phyloP scores from a whole-genome alignment of 140 eudicot genomes.

The Stevia rebaudiana region DNA sequence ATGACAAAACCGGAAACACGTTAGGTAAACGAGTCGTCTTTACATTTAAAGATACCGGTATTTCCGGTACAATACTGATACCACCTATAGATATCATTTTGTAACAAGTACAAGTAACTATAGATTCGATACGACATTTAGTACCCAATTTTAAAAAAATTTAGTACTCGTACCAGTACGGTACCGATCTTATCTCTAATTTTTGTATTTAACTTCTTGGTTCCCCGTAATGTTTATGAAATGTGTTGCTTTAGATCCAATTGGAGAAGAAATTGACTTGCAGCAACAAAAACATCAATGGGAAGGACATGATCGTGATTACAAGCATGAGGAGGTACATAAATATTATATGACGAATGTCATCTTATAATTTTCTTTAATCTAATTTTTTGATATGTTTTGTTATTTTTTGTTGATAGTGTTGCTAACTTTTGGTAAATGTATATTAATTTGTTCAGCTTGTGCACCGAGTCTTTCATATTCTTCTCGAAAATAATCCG shows the following conservation, averaged over 20 bases:
- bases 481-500: slow-evolving; percentile 90
- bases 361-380: neutral
- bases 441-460: slow-evolving; percentile 43
- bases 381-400: neutral
- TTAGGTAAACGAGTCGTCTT: slow-evolving; percentile 35
- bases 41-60: too few species aligned
- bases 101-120: too few species aligned
- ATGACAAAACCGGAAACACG: slow-evolving; percentile 61
- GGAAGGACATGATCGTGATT: slow-evolving; percentile 41
- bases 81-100: too few species aligned
- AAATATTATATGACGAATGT: neutral
- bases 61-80: too few species aligned
- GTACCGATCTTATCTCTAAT: too few species aligned
- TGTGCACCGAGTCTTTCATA: slow-evolving; percentile 72
- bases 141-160: too few species aligned
- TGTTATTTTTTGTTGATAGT: slow-evolving; percentile 1
- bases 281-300: slow-evolving; percentile 41
- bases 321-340: slow-evolving; percentile 34
- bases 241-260: slow-evolving; percentile 24
- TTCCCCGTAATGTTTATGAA: too few species aligned
- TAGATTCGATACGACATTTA: too few species aligned
- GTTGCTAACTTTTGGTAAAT: neutral
- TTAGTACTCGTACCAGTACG: too few species aligned
- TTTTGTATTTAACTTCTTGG: too few species aligned
- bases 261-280: slow-evolving; percentile 42